Evolutionary conservation across 495 filamentous ascomycete species (phyloP).

Genomic region (Evansstolkia leycettana): DNA sequence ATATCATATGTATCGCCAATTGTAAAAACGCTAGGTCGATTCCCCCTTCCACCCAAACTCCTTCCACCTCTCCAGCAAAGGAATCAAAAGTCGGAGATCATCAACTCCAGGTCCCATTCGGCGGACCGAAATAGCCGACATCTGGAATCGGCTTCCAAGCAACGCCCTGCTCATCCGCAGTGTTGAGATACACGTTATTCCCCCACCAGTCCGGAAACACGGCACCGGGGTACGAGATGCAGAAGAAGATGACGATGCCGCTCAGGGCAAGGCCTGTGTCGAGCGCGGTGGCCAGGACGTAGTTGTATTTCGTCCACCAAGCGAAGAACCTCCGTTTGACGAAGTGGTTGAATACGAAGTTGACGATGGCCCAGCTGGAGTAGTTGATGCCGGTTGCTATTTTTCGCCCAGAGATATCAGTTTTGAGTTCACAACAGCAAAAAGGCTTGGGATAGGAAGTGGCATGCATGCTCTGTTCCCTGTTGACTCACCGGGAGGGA

Average conservation of each 20-base stretch:
- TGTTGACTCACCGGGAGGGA: too few species aligned
- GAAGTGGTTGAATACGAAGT: constrained; percentile 53
- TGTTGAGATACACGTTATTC: constrained; percentile 38
- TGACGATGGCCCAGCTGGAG: constrained; percentile 45
- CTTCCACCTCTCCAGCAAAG: too few species aligned
- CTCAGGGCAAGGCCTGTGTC: constrained; percentile 52
- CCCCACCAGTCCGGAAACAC: constrained; percentile 54
- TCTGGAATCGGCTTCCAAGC: constrained; percentile 24
- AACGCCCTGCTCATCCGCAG: constrained; percentile 34
- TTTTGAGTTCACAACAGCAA: too few species aligned
- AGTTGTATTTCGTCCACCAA: constrained; percentile 23
- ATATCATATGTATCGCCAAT: too few species aligned
- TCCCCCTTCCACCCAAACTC: too few species aligned
- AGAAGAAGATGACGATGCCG: constrained; percentile 52
- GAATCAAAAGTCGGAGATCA: too few species aligned
- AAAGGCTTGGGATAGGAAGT: too few species aligned
- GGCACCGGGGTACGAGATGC: constrained; percentile 57
- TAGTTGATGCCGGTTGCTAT: constrained; percentile 40
- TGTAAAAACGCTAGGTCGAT: too few species aligned
- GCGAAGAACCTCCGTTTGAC: too few species aligned
- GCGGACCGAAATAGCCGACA: not conserved
- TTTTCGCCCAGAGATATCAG: not conserved
- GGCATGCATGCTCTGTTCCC: too few species aligned
- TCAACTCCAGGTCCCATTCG: constrained; percentile 1
- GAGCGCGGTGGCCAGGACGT: constrained; percentile 48